A percentile compares a stretch with the other conserved stretches of the same genome.
These are phyloP conservation scores for Alliaria petiolata DNA, from an alignment of 345 rosid species.

Conservation along the genomic window DNA sequence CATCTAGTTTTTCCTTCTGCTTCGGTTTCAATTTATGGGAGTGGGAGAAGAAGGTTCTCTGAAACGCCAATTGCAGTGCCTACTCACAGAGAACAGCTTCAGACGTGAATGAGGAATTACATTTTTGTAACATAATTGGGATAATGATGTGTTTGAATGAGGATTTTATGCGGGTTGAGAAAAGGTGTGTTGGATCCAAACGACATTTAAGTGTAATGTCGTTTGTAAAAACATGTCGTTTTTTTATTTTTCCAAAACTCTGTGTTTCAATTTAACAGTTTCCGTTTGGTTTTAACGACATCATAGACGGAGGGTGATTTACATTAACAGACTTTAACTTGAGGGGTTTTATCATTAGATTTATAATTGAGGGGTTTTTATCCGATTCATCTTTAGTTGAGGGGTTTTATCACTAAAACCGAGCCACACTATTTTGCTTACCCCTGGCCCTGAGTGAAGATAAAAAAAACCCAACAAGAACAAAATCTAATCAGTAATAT, in stretches of 20 bases:
- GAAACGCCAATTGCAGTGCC: slow-evolving; percentile 62
- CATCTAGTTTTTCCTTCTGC: slow-evolving; percentile 50
- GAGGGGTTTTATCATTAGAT: too few species aligned
- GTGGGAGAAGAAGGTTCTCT: slow-evolving; percentile 93
- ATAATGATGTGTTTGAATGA: slow-evolving; percentile 38
- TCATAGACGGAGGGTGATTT: too few species aligned
- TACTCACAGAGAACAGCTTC: slow-evolving; percentile 63
- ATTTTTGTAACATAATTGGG: slow-evolving; percentile 40
- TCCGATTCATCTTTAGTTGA: too few species aligned
- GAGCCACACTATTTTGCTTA: too few species aligned
- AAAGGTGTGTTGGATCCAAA: slow-evolving; percentile 69
- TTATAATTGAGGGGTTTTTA: too few species aligned
- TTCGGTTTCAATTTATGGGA: slow-evolving; percentile 47
- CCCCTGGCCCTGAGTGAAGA: not conserved
- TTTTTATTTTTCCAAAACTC: too few species aligned
- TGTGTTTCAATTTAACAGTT: too few species aligned
- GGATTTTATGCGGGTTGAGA: slow-evolving; percentile 49
- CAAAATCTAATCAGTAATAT: not conserved
- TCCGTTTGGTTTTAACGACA: too few species aligned
- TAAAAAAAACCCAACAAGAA: not conserved
- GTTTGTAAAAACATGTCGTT: too few species aligned
- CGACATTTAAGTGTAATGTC: too few species aligned
- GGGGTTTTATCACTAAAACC: too few species aligned
- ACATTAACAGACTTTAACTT: too few species aligned
- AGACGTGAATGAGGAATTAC: slow-evolving; percentile 18